These are phyloP conservation scores for Leishmania tropica DNA, from an alignment of 208 protist genomes.

Conservation along the genomic window DNA sequence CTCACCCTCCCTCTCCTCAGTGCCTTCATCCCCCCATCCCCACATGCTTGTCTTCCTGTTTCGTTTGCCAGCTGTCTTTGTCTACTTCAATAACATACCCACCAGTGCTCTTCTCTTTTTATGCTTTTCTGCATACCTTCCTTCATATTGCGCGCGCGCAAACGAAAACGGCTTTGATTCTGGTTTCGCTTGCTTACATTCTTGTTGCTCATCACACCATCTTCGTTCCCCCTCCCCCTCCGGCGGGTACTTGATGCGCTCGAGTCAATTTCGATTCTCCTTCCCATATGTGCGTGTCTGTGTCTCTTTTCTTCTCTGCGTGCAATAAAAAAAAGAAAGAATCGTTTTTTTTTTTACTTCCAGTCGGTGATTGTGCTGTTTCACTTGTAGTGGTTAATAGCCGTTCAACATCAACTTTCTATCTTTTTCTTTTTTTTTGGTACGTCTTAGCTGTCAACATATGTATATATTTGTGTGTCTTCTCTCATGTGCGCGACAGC, in stretches of 20 bases:
- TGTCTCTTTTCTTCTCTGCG: background rate
- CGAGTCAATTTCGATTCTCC: background rate
- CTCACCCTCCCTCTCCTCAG: background rate
- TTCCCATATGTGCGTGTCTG: background rate
- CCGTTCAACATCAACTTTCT: background rate
- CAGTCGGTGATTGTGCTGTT: background rate
- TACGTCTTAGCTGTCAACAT: background rate
- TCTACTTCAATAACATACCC: background rate
- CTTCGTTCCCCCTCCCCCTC: background rate
- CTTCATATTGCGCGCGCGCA: background rate
- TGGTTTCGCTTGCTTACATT: background rate
- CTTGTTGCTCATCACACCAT: background rate
- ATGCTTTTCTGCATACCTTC: background rate
- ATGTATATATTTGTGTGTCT: background rate
- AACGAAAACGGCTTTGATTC: background rate
- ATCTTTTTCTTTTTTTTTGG: background rate
- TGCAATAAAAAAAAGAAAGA: background rate
- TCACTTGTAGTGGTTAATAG: background rate
- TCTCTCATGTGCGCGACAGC: background rate
- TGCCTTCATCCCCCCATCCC: background rate
- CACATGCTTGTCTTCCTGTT: background rate
- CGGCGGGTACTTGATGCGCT: background rate
- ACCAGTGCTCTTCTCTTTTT: background rate
- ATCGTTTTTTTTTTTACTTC: background rate
- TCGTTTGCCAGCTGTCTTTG: background rate